Evolutionary conservation across 495 filamentous ascomycete genomes (phyloP), one percentile per base, ranked within the genome.

Genomic region (Elaphomyces granulatus): DNA sequence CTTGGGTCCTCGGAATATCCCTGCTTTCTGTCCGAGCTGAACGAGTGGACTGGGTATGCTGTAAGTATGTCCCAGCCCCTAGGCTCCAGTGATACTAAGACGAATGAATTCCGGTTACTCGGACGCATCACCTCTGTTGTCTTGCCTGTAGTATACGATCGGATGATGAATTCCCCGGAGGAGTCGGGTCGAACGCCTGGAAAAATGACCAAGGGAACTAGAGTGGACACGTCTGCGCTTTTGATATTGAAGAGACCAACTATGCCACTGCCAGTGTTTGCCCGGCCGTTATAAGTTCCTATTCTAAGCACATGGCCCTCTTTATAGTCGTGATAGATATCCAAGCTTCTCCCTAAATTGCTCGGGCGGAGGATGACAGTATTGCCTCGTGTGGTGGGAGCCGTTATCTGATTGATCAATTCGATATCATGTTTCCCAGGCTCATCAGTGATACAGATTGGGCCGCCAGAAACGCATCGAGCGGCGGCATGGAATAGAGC

Each of bases 361-460:
- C 72, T 77, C 0, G 87, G 84, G 0, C 87, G 72, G 21, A 94
- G 72, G 15, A 84, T 81, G 2, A 87, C 74, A 0, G 81, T 85
- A 38, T 70, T 76, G 2, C 72, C 83, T 28, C 72, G 63, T 1
- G 74, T 59, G 0, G 80, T 87, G 7, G 68, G 58, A 0, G 74
- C 71, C 0, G 79, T 84, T 68, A 98, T 87, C 51, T 90, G 77
- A 17, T 66, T 54, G 31, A 98, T 78, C 2, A 96, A 50, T 10
- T 67, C 50, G 2, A 86, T 37, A 47, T 92, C 67, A 54, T 96
- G 87, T 36, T 81, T 60, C 3, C 83, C 85, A 0, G 87, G 88
- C 8, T 74, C 70, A 50, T 98, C 90, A 2, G 90, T 96, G 49
- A 98, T 83, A 44, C 87, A 94, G 30, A 98, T 77, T 0, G 88